Conservation (phyloP, 2,329 filamentous ascomycete species). For the Verticillium longisporum region DNA sequence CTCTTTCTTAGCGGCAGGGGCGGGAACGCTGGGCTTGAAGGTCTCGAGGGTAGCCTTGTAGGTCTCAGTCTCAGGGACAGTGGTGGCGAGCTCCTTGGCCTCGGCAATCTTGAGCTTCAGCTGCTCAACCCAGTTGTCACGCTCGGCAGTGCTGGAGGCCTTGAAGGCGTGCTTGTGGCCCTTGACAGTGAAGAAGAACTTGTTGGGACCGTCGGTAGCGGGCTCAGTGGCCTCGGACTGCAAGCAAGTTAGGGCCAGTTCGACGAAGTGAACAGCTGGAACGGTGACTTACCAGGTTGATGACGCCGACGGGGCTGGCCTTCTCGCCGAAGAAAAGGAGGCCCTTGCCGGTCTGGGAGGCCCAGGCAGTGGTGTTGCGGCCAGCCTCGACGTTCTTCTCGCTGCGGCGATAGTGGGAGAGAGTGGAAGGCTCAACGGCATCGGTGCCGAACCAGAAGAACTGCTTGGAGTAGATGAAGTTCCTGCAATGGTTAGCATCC, state of each 20-base stretch:
- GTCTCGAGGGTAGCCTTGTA: constrained; percentile 85
- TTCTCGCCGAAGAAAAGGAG: constrained; percentile 90
- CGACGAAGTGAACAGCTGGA: neutral
- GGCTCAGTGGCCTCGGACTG: constrained; percentile 62
- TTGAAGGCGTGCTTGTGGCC: constrained; percentile 94
- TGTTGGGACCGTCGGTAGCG: constrained; percentile 65
- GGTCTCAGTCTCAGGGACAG: constrained; percentile 68
- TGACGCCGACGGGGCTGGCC: constrained; percentile 69
- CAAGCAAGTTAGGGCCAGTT: constrained; percentile 17
- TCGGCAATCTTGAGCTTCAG: constrained; percentile 77
- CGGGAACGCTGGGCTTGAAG: constrained; percentile 41
- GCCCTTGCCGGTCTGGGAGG: constrained; percentile 89
- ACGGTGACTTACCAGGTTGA: constrained; percentile 66
- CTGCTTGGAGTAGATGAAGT: constrained; percentile 85
- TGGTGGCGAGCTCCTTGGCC: constrained; percentile 72
- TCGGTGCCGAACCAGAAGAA: constrained; percentile 83
- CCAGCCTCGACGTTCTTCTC: constrained; percentile 75
- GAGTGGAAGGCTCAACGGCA: constrained; percentile 64
- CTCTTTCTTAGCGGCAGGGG: constrained; percentile 29
- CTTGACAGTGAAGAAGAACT: constrained; percentile 80
- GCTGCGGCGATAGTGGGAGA: constrained; percentile 72
- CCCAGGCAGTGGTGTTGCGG: constrained; percentile 81
- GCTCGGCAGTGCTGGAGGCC: constrained; percentile 65
- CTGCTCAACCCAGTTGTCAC: constrained; percentile 86
- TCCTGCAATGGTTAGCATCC: constrained; percentile 44